Evolutionary conservation across 1,284 basidiomycete genomes (phyloP), one percentile per base, ranked within the genome.

Genomic region (Omphalotus olearius): DNA sequence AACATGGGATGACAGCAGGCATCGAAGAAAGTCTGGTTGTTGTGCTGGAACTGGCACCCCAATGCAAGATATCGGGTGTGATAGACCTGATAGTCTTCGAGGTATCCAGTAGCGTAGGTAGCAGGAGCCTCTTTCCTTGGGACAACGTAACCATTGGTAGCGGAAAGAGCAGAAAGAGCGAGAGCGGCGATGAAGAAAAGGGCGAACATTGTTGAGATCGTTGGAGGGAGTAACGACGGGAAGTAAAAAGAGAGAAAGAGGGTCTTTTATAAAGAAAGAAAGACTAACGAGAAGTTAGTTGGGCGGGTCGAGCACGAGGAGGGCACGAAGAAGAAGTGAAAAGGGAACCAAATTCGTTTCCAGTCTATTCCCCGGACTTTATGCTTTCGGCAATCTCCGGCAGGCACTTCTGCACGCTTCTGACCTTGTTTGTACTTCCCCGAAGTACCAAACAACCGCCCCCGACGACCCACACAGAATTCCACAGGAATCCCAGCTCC

Each of bases 11-110:
- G 74, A 62, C 76, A 77, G 56, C 76, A 78, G 16, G 65, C 61
- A 50, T 80, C 71, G 64, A 85, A 89, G 74, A 89, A 91, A 18
- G 67, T 42, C n/a, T 78, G 79, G 64, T 75, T 70, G 69, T 90
- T 85, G 69, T 88, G 66, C 54, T 62, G 60, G 54, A 47, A 43
- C 17, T 80, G 63, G 66, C 84, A 87, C 48, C 68, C 70, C 56
- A 89, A 64, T 33, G 75, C 73, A 47, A 78, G 59, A 72, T 84
- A 85, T 50, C 89, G 79, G 40, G 66, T 62, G 70, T 89, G 85
- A 70, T 91, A 91, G 37, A 56, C 61, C 42, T 69, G 60, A 69
- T 91, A 91, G 36, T 73, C 67, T 80, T 80, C 79, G 3, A 81
- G 71, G 52, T 66, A 63, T 46, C 59, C 59, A 6, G 62, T 65